A percentile compares a stretch with the other conserved stretches of the same genome.
phyloP scores from a whole-genome alignment of 352 stramenopile species.

The Pythium oligandrum region DNA sequence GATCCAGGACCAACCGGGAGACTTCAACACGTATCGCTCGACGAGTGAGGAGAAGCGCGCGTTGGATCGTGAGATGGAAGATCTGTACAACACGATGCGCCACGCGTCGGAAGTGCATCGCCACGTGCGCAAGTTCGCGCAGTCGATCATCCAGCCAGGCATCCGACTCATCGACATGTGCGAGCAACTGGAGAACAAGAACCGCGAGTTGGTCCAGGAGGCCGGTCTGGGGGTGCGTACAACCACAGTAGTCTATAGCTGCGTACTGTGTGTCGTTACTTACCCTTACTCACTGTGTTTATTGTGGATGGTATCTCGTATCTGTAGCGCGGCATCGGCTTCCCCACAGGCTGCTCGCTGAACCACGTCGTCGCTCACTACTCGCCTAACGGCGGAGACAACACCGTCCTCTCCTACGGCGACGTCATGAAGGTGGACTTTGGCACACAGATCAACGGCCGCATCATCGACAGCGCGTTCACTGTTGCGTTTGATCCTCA shows the following conservation, averaged over 20 bases:
- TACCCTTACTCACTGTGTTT: neutral
- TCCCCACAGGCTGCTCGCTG: conserved; percentile 92
- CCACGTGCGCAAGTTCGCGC: conserved; percentile 88
- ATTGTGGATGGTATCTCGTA: neutral
- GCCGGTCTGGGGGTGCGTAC: conserved; percentile 68
- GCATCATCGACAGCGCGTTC: conserved; percentile 96
- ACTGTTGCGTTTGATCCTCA: conserved; percentile 92
- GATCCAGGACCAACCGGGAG: conserved; percentile 89
- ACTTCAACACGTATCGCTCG: conserved; percentile 91
- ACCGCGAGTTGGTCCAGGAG: conserved; percentile 93
- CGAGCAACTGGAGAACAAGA: conserved; percentile 95
- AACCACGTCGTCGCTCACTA: conserved; percentile 97
- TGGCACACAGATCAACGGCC: conserved; percentile 93
- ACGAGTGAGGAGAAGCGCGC: conserved; percentile 84
- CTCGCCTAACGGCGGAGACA: conserved; percentile 92
- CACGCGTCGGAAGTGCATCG: conserved; percentile 95
- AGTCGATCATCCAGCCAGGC: conserved; percentile 95
- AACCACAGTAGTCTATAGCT: too few relatives aligned
- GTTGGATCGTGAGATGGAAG: conserved; percentile 68
- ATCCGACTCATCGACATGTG: conserved; percentile 97
- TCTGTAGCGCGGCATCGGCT: conserved; percentile 84
- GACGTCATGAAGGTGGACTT: conserved; percentile 98
- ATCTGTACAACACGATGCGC: conserved; percentile 73
- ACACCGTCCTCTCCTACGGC: conserved; percentile 88
- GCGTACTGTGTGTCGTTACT: neutral